Base-by-base conservation (phyloP, 805 yeast genomes). In the Candida patagonica region DNA sequence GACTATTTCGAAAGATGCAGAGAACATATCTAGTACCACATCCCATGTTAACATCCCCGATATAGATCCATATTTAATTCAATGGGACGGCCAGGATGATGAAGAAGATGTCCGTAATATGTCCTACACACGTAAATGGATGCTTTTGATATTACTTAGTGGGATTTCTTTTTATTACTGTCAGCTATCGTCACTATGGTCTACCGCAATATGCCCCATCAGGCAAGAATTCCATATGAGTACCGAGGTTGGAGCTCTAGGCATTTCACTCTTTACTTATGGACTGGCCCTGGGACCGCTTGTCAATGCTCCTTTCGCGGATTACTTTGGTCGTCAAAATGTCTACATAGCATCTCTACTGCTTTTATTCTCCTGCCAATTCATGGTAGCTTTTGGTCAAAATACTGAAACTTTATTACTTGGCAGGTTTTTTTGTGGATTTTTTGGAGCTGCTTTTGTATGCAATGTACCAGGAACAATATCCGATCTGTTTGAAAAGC, bases 401-500 rank as follows among this genome's bases (percentile, higher is more conserved):
- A 53, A 53, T 34, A 42, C 57, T 17, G 44, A 44, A 7, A 38
- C 51, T 2, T 42, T 51, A 27, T 61, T 85, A 35, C 78, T 86
- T 4, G 65, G 83, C 33, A 63, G 95, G 50, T 81, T 82, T 53
- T 73, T 86, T 51, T 66, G 80, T 16, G 94, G 94, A 1, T 67
- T 79, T 22, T 70, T 79, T 36, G 85, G 92, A 1, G 77, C 88
- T 1, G 94, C 92, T 2, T 86, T 88, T 1, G 67, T 86, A 62
- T 79, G 94, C 7, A 75, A 83, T 48, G 89, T 86, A 9, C 86
- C 88, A 39, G 96, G 95, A 47, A 78, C 92, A 4, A 74, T 86
- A 45, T 65, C 78, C 40, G 95, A 86, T 61, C 60, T 85, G 35
- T 86, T 88, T 78, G 71, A 67, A 16, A 74, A 78, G 25, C 70